Evolutionary conservation across 345 rosid species (phyloP).

Genomic region (Hibiscus trionum): DNA sequence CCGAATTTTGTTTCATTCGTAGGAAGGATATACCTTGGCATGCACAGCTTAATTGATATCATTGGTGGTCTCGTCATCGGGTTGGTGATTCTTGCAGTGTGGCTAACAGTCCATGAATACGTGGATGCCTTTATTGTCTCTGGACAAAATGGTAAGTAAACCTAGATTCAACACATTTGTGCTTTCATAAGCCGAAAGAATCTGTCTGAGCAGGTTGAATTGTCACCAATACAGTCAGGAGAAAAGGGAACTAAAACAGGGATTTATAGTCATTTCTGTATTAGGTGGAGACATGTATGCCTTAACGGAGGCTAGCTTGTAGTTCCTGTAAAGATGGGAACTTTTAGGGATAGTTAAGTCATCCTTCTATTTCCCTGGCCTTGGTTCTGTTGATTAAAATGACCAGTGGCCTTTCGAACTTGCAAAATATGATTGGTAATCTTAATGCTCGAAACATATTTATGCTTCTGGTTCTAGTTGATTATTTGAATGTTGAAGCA

Average conservation of each 20-base stretch:
- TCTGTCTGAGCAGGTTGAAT: slow-evolving; percentile 4
- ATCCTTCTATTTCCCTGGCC: neutral
- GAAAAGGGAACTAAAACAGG: neutral
- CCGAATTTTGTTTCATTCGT: slow-evolving; percentile 28
- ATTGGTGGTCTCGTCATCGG: slow-evolving; percentile 69
- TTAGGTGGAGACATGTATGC: neutral
- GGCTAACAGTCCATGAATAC: slow-evolving; percentile 53
- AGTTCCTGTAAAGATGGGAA: neutral
- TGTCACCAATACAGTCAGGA: slow-evolving; percentile 2
- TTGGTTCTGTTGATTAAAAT: neutral
- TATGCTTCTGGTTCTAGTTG: neutral
- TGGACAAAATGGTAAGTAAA: slow-evolving; percentile 65
- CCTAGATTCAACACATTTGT: neutral
- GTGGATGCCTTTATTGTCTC: slow-evolving; percentile 65
- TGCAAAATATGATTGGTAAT: neutral
- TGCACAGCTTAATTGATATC: slow-evolving; percentile 89
- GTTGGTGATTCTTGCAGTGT: slow-evolving; percentile 51
- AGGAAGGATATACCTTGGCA: slow-evolving; percentile 98
- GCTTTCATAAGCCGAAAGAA: neutral
- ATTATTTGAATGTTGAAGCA: neutral
- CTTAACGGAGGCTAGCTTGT: neutral
- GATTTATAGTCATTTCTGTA: neutral
- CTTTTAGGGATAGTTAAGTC: neutral
- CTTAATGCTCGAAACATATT: slow-evolving; percentile 2
- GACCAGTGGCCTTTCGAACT: neutral